A percentile compares a stretch with the other conserved stretches of the same genome.
These are phyloP conservation scores for Thermochaetoides thermophila DNA, from an alignment of 495 filamentous ascomycete genomes.

Conservation along the genomic window DNA sequence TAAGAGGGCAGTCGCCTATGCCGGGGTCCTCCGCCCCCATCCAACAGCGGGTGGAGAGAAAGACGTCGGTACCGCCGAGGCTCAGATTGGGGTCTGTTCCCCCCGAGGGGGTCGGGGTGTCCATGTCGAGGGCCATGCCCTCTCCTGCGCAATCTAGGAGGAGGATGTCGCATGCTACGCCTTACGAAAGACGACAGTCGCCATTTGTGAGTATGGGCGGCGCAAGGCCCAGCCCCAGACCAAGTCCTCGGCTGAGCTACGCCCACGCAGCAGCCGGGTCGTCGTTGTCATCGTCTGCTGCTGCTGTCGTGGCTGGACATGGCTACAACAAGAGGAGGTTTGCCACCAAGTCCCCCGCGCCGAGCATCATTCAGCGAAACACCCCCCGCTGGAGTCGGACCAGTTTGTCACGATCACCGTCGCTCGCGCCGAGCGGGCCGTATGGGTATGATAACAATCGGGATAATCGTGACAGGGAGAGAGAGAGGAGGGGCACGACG, in stretches of 20 bases:
- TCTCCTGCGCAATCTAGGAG: slow-evolving; percentile 25
- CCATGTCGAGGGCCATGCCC: no score
- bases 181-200: slow-evolving; percentile 24
- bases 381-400: slow-evolving; percentile 33
- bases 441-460: slow-evolving; percentile 10
- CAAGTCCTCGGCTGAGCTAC: slow-evolving; percentile 4
- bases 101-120: slow-evolving; percentile 11
- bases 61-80: slow-evolving; percentile 24
- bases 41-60: slow-evolving; percentile 26
- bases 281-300: no score
- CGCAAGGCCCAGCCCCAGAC: slow-evolving; percentile 12
- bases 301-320: no score
- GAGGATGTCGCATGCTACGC: slow-evolving; percentile 15
- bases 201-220: no score
- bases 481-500: slow-evolving; percentile 11
- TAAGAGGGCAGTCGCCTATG: slow-evolving; percentile 11
- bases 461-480: slow-evolving; percentile 7
- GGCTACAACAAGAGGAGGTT: slow-evolving; percentile 6
- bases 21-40: slow-evolving; percentile 22
- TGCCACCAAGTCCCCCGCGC: slow-evolving; percentile 28
- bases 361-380: slow-evolving; percentile 26
- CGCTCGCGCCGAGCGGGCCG: slow-evolving; percentile 10
- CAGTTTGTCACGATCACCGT: slow-evolving; percentile 21
- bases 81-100: slow-evolving; percentile 37
- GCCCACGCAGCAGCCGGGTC: slow-evolving; percentile 1